Evolutionary conservation across 768 basidiomycete species (phyloP).

Genomic region (Sarcomyxa edulis): DNA sequence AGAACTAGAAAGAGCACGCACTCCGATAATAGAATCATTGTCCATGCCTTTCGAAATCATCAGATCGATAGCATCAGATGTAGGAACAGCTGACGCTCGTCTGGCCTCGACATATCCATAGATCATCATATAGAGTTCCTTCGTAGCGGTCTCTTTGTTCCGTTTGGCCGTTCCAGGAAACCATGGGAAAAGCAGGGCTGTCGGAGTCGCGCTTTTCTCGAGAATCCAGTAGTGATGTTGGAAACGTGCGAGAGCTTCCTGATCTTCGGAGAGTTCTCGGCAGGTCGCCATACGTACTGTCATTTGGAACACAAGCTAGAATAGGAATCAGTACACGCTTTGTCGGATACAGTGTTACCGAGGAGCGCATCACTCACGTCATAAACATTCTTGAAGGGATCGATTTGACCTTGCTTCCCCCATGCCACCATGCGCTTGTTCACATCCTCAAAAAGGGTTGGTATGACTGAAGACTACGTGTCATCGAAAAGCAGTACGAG

Average conservation of each 20-base stretch:
- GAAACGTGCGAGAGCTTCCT: slow-evolving; percentile 15
- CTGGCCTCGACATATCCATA: slow-evolving; percentile 21
- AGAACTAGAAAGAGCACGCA: neutral
- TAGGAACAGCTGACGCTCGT: slow-evolving; percentile 16
- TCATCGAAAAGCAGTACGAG: neutral
- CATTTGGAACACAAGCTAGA: slow-evolving; percentile 29
- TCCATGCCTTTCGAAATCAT: slow-evolving; percentile 23
- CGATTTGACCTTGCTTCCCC: slow-evolving; percentile 22
- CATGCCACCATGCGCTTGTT: slow-evolving; percentile 16
- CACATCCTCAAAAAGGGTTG: slow-evolving; percentile 21
- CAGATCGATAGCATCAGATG: slow-evolving; percentile 28
- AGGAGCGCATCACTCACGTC: slow-evolving; percentile 16
- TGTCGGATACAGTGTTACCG: neutral
- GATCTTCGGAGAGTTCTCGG: slow-evolving; percentile 24
- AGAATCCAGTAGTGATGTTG: slow-evolving; percentile 22
- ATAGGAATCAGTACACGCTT: neutral
- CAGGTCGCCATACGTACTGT: slow-evolving; percentile 30
- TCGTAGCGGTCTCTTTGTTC: slow-evolving; percentile 23
- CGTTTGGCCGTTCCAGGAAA: slow-evolving; percentile 25
- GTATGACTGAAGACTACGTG: slow-evolving; percentile 14
- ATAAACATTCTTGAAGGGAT: slow-evolving; percentile 28
- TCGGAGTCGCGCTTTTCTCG: slow-evolving; percentile 28
- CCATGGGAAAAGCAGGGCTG: slow-evolving; percentile 27
- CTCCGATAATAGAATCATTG: slow-evolving; percentile 12
- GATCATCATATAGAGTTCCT: slow-evolving; percentile 21